These are phyloP conservation scores for Calophaca sinica DNA, from an alignment of 306 rosid genomes.

Conservation along the genomic window DNA sequence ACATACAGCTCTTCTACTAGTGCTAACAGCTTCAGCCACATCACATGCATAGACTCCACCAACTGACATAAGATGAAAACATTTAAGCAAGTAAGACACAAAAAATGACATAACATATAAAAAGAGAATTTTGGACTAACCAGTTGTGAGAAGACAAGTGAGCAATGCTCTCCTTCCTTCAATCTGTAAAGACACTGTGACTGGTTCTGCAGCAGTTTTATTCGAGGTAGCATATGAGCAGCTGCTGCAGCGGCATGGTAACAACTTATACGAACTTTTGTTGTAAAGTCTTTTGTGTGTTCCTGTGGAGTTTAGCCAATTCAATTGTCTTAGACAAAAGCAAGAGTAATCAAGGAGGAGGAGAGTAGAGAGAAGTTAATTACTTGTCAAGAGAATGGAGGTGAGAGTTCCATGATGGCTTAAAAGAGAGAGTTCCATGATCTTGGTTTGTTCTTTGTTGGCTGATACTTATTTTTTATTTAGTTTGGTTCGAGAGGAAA, in stretches of 20 bases:
- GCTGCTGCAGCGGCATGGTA: conserved; percentile 61
- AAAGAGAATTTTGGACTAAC: conserved; percentile 50
- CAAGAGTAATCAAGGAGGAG: conserved; percentile 35
- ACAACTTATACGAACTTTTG: conserved; percentile 49
- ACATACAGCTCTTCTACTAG: conserved; percentile 64
- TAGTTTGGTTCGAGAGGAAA: conserved; percentile 23
- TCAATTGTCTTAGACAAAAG: conserved; percentile 42
- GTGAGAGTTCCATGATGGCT: conserved; percentile 60
- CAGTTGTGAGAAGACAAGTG: conserved; percentile 68
- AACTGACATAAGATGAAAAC: conserved; percentile 42
- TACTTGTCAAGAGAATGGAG: conserved; percentile 58
- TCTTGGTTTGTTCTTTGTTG: neutral
- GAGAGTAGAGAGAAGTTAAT: conserved; percentile 55
- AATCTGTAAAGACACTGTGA: conserved; percentile 47
- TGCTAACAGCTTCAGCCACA: conserved; percentile 65
- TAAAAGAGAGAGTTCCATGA: conserved; percentile 68
- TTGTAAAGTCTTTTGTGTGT: conserved; percentile 55
- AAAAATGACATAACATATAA: neutral
- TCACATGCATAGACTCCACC: conserved; percentile 55
- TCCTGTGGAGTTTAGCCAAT: conserved; percentile 56
- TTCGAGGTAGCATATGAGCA: conserved; percentile 60
- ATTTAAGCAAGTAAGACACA: neutral
- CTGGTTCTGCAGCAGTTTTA: conserved; percentile 43
- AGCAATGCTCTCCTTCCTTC: conserved; percentile 84
- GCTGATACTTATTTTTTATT: neutral